Evolutionary conservation across 176 grass and related monocot species (phyloP), one percentile per base, ranked within the genome.

Genomic region (Rhipidocladum racemiflorum): DNA sequence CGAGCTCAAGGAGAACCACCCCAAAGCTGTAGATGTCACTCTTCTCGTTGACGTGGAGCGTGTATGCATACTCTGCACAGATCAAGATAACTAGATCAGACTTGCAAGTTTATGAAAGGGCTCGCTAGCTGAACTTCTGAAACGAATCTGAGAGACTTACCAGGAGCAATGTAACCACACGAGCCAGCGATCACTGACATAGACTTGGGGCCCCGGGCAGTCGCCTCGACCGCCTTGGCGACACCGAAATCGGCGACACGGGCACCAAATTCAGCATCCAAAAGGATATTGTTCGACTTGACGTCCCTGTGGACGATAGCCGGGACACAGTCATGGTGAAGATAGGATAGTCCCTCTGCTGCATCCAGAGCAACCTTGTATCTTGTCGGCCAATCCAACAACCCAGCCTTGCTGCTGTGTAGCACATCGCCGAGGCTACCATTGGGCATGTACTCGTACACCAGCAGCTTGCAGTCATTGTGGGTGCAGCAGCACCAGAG

Each of bases 21-120:
- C 95, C 95, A 3, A 95, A 93, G 71, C 95, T 98, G 61, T 98
- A 98, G 13, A 85, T 93, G 84, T 98, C 95, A 1, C 95, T 95
- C 80, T 98, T 98, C 84, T 97, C 95, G 34, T 86, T 97, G 16
- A 97, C 95, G 17, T 82, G 92, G 8, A 97, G 90, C 0, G 95
- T 97, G 65, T 97, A 97, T 0, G 95, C 95, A 1, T 97, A 97
- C 86, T 97, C 95, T 91, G 78, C 65, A 83, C 0, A 40, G 23
- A 78, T 21, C 3, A 65, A 39, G 51, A 53, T 7, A 62, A 7
- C 45, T 20, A 68, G 1, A 76, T 77, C 57, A 77, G 32, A 72
- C 25, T 25, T 65, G 46, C 27, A 69, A 74, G 2, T 48, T 16
- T 42, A 24, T 74, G 11, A 28, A 70, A 61, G 5, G 9, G 62